Base-by-base conservation (phyloP, 73 alveolate genomes). In the Paramecium sexaurelia region DNA sequence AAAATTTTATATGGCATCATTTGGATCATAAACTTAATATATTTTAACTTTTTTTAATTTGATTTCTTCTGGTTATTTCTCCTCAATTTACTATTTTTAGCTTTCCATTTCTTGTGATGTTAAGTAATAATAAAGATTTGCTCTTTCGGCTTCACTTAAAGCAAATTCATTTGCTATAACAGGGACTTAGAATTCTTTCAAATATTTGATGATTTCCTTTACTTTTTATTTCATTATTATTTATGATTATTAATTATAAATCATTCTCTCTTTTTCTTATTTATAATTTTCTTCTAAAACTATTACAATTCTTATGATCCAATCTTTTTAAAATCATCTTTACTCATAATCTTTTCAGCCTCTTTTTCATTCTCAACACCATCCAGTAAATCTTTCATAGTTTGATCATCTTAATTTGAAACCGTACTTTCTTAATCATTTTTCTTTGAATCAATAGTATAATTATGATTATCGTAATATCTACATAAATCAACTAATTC, bases 281-380 rank as follows among this genome's bases (percentile, higher is more conserved):
- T 19, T 27, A 20, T 71, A 37, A 5, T 71, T 20, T 71, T 71
- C 19, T 71, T 71, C 56, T 37, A 32, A 71, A 71, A 71, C 26
- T 29, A 71, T 71, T 29, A 71, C 9, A 71, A 37, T 71, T 71
- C 86, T 36, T 71, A 27, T 71, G 55, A 32, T 5, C 75, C 90
- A 8, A 41, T 22, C 10, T 37, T 61, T 24, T 78, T 39, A 45
- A 78, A 78, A 43, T 78, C 90, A 40, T 78, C 55, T 24, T 37
- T 29, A n/a, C 61, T 78, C 40, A 78, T 22, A 24, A 78, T 78
- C 41, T 78, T 78, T 24, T 78, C 90, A 24, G 90, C 90, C 55
- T 78, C 90, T 24, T 78, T 78, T n/a, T 78, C 90, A 78, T 45
- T 78, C 71, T 78, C 68, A 19, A 78, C 71, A 15, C 90, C 90